A percentile compares a stretch with the other conserved stretches of the same genome.
phyloP scores from a whole-genome alignment of 2,329 filamentous ascomycete genomes.

The Sporothrix mexicana region DNA sequence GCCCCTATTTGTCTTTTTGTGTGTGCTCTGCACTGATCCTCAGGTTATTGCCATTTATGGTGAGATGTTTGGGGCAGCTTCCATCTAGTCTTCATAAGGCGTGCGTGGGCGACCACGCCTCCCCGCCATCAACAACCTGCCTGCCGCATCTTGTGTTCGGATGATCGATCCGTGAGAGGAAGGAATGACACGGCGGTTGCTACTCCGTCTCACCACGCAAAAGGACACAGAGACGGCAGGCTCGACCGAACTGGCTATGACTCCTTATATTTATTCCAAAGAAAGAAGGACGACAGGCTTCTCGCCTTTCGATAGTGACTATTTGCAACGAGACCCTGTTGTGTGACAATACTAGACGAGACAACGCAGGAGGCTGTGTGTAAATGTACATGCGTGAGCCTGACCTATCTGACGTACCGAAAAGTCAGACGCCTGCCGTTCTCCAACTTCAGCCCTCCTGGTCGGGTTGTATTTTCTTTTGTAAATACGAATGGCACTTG shows the following conservation, averaged over 20 bases:
- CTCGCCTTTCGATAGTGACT: neutral
- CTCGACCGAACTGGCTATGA: neutral
- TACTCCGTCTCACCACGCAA: no score
- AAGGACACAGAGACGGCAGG: no score
- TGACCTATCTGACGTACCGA: conserved; percentile 1
- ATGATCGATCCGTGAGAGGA: neutral
- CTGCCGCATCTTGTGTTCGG: neutral
- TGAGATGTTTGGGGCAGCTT: neutral
- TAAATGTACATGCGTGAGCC: neutral
- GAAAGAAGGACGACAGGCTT: neutral
- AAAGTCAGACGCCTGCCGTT: neutral
- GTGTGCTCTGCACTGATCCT: neutral
- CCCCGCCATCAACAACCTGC: neutral
- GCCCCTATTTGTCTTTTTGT: neutral
- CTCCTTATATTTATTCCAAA: neutral
- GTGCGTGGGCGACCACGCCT: neutral
- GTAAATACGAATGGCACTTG: neutral
- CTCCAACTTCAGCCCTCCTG: neutral
- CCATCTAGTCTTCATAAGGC: conserved; percentile 2
- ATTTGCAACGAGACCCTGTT: neutral
- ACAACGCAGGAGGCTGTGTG: neutral
- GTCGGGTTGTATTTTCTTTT: neutral
- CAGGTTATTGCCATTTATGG: no score
- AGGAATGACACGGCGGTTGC: conserved; percentile 16
- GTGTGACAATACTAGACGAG: neutral